A percentile compares a stretch with the other conserved stretches of the same genome.
These are phyloP conservation scores for Blastosporella zonata DNA, from an alignment of 1,284 basidiomycete genomes.

Conservation along the genomic window DNA sequence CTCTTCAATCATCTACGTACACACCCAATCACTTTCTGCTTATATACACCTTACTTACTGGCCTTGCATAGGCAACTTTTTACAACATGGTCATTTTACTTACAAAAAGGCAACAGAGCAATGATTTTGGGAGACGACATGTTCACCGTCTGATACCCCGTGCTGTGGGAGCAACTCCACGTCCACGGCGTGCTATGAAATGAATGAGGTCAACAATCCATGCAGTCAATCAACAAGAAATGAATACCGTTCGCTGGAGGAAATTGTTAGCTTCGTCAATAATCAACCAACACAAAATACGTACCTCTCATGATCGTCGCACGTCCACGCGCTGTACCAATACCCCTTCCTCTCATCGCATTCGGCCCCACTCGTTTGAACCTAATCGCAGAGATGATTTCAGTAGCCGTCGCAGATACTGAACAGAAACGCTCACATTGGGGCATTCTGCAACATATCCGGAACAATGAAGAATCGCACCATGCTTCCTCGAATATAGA, in stretches of 20 bases:
- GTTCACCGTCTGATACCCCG: conserved; percentile 75
- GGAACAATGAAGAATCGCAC: conserved; percentile 98
- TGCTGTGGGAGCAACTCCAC: conserved; percentile 66
- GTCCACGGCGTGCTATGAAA: conserved; percentile 73
- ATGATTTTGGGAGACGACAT: conserved; percentile 5
- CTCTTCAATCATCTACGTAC: background rate
- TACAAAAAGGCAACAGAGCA: conserved; percentile 12
- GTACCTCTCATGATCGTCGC: conserved; percentile 93
- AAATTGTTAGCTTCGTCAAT: conserved; percentile 17
- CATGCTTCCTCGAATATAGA: conserved; percentile 99
- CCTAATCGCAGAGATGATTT: conserved; percentile 48
- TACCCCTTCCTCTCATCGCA: conserved; percentile 98
- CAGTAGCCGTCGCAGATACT: conserved; percentile 3
- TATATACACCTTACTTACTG: conserved; percentile 17
- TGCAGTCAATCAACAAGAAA: conserved; percentile 6
- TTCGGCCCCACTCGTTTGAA: conserved; percentile 99
- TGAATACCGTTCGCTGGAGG: conserved; percentile 59
- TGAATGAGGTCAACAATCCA: conserved; percentile 13
- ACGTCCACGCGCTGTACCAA: conserved; percentile 95
- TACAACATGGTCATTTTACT: conserved; percentile 3
- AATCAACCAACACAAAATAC: conserved; percentile 24
- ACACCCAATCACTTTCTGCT: background rate
- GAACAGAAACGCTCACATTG: conserved; percentile 71
- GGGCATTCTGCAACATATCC: conserved; percentile 98
- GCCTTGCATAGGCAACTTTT: conserved; percentile 9